These are phyloP conservation scores for Avena eriantha DNA, from an alignment of 176 grass and related monocot genomes.

Conservation along the genomic window DNA sequence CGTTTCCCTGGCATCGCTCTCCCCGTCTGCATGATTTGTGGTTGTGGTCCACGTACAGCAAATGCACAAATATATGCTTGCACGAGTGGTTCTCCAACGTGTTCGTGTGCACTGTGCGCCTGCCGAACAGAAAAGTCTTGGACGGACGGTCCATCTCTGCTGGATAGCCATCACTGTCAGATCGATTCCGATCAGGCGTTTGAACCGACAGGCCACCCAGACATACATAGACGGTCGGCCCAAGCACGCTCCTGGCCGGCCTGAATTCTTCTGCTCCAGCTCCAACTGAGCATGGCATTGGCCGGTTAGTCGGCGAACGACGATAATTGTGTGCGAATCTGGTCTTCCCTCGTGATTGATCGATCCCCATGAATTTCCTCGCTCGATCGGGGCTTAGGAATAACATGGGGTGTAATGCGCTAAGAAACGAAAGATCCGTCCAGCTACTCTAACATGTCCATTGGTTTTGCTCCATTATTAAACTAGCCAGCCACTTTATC, in stretches of 20 bases:
- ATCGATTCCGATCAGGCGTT: neutral
- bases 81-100: neutral
- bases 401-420: neutral
- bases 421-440: neutral
- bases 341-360: neutral
- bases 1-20: neutral
- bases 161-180: slow-evolving; percentile 33
- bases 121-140: neutral
- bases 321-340: slow-evolving; percentile 12
- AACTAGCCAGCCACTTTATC: neutral
- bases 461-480: neutral
- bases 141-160: neutral
- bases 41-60: slow-evolving; percentile 7
- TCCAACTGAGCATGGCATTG: no score
- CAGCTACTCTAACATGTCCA: neutral
- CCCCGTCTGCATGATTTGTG: neutral
- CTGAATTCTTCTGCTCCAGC: no score
- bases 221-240: no score
- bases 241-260: no score
- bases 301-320: neutral
- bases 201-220: no score
- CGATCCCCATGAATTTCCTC: neutral
- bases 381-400: neutral
- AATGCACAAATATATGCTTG: slow-evolving; percentile 1
- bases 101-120: no score